Base-by-base conservation (phyloP, 2,329 filamentous ascomycete genomes). In the Trichophyton mentagrophytes region DNA sequence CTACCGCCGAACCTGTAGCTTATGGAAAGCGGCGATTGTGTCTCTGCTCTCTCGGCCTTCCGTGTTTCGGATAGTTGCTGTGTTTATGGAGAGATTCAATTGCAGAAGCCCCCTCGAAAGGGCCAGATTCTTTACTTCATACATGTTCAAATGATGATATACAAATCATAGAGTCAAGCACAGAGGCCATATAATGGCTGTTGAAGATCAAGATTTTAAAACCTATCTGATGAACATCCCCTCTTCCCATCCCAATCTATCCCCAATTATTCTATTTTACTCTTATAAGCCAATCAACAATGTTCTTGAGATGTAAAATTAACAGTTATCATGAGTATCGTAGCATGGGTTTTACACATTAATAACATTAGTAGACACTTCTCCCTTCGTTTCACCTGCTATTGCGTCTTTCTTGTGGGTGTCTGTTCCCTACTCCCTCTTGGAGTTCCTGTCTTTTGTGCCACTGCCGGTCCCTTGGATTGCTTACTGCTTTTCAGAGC, bases 101-200 rank as follows among this genome's bases (percentile, higher is more conserved):
- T 69, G 73, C 74, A 78, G 78, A 79, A 79, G 83, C 82, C 83
- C 81, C 82, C 79, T 87, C 84, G 76, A 83, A 87, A 82, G 82
- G 80, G 84, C 79, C 81, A 79, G 84, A 81, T 80, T 82, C 77
- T 66, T 67, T 25, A 57, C 77, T 66, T 67, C 25, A 57, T 20
- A 61, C 65, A 68, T 72, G 80, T 85, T 84, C 80, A 86, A 69
- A 82, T 96, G 91, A 96, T 96, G 90, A 96, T 84, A 77, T 84
- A 86, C 80, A 82, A 87, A 84, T 81, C 79, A 91, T 91, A 95
- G 91, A 96, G 90, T 96, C 90, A 96, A 96, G 90, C 90, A 89
- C 91, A 88, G 89, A 96, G 84, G 82, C 69, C 63, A 70, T 66
- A 61, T 71, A 71, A 69, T 71, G 69, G 69, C 72, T 69, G 65